Conservation (phyloP, 768 basidiomycete species). For the Kwoniella sp. region DNA sequence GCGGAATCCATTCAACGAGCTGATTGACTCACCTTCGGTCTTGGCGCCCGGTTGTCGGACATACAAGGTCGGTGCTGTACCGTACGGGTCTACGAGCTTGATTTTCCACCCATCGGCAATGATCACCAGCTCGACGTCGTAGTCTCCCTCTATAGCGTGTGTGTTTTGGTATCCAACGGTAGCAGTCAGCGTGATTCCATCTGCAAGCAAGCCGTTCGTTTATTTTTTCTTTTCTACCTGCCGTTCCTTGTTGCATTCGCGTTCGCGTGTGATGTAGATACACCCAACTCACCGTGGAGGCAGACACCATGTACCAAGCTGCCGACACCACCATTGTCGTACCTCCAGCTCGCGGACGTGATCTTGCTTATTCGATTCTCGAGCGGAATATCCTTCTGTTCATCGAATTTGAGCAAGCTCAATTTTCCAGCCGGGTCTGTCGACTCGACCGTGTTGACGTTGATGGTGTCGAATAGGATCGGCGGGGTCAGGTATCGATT, state of each 20-base stretch:
- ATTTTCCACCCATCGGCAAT: constrained; percentile 73
- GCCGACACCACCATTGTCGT: constrained; percentile 88
- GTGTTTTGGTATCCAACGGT: no score
- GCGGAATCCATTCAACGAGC: no score
- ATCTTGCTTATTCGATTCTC: constrained; percentile 90
- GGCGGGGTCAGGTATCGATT: constrained; percentile 94
- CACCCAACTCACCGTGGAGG: constrained; percentile 70
- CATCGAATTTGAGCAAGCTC: constrained; percentile 77
- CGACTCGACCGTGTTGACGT: constrained; percentile 82
- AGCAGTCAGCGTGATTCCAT: not conserved
- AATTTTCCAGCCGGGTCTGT: constrained; percentile 81
- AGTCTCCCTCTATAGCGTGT: constrained; percentile 62
- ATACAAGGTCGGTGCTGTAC: constrained; percentile 78
- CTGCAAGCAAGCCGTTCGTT: not conserved
- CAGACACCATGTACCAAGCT: constrained; percentile 82
- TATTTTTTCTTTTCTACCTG: no score
- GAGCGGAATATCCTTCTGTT: constrained; percentile 71
- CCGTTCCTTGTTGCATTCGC: not conserved
- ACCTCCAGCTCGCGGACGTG: constrained; percentile 93
- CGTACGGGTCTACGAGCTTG: constrained; percentile 73
- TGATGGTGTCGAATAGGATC: constrained; percentile 66
- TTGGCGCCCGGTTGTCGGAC: constrained; percentile 71
- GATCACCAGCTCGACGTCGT: constrained; percentile 89
- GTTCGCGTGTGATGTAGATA: no score
- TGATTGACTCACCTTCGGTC: constrained; percentile 33